Percentiles rank a stretch among this genome's conserved stretches.
phyloP scores from a whole-genome alignment of 2,329 filamentous ascomycete genomes.

The Westerdykella ornata region DNA sequence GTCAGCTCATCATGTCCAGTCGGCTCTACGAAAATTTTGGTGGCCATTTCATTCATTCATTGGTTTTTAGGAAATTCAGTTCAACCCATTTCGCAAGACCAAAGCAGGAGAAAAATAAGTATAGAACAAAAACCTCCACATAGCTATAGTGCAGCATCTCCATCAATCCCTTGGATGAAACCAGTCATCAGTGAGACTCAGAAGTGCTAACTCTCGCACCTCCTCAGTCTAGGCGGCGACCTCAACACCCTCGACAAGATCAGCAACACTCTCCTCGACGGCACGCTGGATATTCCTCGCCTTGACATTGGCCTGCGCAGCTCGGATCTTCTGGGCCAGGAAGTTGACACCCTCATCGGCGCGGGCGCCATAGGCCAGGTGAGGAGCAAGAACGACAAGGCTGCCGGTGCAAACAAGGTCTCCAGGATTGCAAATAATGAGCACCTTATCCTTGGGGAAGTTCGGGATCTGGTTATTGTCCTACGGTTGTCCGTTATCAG shows the following conservation, averaged over 20 bases:
- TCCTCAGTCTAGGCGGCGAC: not conserved
- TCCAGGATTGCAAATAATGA: constrained; percentile 46
- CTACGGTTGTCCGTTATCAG: constrained; percentile 9
- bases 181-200: no score
- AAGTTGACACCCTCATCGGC: constrained; percentile 26
- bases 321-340: constrained; percentile 21
- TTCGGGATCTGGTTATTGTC: constrained; percentile 37
- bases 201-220: no score
- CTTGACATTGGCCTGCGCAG: constrained; percentile 24
- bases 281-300: constrained; percentile 14
- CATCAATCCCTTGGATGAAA: no score
- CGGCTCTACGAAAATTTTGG: no score
- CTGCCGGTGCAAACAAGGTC: constrained; percentile 49
- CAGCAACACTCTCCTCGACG: not conserved
- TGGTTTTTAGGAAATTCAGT: no score
- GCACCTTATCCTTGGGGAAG: constrained; percentile 40
- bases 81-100: no score
- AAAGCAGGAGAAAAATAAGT: no score
- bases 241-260: not conserved
- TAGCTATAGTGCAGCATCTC: no score
- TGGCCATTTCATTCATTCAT: no score
- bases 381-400: constrained; percentile 25
- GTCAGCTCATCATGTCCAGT: no score
- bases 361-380: constrained; percentile 26
- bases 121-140: no score